These are phyloP conservation scores for Plasmopara viticola DNA, from an alignment of 352 stramenopile species.

Conservation along the genomic window DNA sequence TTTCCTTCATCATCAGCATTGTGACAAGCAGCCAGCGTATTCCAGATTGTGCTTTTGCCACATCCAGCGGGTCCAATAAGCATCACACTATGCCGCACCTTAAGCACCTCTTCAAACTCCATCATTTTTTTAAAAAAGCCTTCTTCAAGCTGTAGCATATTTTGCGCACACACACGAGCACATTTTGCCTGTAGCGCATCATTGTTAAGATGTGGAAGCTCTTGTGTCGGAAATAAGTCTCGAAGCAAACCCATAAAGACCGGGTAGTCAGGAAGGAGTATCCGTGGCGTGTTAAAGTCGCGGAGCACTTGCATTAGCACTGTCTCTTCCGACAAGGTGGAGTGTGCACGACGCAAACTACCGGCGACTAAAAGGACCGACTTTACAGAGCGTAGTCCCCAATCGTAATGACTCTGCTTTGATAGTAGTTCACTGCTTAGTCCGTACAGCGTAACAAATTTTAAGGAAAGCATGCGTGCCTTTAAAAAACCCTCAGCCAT, in stretches of 20 bases:
- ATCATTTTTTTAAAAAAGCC: constrained; percentile 94
- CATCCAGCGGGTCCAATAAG: constrained; percentile 92
- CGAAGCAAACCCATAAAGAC: constrained; percentile 92
- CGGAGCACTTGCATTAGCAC: constrained; percentile 94
- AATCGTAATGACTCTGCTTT: constrained; percentile 92
- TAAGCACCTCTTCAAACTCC: constrained; percentile 92
- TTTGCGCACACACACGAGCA: constrained; percentile 42
- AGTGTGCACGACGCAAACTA: constrained; percentile 85
- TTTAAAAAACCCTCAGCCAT: constrained; percentile 92
- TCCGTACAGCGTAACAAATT: constrained; percentile 89
- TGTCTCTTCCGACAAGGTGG: constrained; percentile 76
- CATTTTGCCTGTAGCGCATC: constrained; percentile 40
- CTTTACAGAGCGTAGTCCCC: constrained; percentile 93
- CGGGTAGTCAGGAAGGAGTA: constrained; percentile 88
- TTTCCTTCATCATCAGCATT: constrained; percentile 46
- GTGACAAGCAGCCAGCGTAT: constrained; percentile 83
- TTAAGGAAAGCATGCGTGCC: constrained; percentile 68
- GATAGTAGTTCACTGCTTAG: constrained; percentile 82
- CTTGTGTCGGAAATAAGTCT: constrained; percentile 87
- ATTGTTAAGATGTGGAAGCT: constrained; percentile 36
- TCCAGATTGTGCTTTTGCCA: constrained; percentile 95
- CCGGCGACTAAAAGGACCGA: constrained; percentile 94
- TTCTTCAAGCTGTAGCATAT: constrained; percentile 90
- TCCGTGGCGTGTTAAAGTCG: constrained; percentile 95
- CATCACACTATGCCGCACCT: constrained; percentile 95